phyloP scores from a whole-genome alignment of 345 rosid genomes.

The Eucalyptus cloeziana region DNA sequence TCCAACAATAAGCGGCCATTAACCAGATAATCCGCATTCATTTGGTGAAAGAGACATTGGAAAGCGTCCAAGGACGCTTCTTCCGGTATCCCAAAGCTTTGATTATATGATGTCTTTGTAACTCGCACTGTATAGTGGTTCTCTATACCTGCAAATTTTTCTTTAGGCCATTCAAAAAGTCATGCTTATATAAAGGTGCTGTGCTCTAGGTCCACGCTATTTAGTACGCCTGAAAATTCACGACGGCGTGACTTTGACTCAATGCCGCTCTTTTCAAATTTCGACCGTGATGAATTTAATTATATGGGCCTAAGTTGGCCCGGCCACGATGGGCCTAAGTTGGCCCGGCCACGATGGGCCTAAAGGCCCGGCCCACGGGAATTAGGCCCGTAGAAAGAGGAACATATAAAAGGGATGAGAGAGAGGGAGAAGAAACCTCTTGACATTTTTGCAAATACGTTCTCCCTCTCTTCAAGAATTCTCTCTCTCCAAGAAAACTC shows the following conservation, averaged over 20 bases:
- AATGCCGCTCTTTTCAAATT: background rate
- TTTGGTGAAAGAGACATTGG: background rate
- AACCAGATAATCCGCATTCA: background rate
- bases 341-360: too few relatives aligned
- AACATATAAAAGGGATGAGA: too few relatives aligned
- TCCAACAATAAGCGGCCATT: background rate
- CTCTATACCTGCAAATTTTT: background rate
- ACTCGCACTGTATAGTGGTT: background rate
- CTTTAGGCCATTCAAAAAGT: background rate
- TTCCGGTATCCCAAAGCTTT: background rate
- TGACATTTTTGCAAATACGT: too few relatives aligned
- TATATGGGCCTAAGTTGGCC: too few relatives aligned
- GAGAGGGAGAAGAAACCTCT: too few relatives aligned
- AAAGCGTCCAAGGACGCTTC: background rate
- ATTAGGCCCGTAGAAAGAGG: too few relatives aligned
- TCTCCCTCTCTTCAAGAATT: too few relatives aligned
- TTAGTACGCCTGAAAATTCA: background rate
- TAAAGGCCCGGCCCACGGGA: too few relatives aligned
- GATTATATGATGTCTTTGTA: background rate
- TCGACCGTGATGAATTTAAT: background rate
- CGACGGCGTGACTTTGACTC: background rate
- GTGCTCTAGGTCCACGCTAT: background rate
- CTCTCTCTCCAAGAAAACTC: too few relatives aligned
- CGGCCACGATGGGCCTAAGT: too few relatives aligned
- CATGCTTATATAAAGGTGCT: background rate